Conservation (phyloP, 2,329 filamentous ascomycete genomes). For the Apiospora pterosperma region DNA sequence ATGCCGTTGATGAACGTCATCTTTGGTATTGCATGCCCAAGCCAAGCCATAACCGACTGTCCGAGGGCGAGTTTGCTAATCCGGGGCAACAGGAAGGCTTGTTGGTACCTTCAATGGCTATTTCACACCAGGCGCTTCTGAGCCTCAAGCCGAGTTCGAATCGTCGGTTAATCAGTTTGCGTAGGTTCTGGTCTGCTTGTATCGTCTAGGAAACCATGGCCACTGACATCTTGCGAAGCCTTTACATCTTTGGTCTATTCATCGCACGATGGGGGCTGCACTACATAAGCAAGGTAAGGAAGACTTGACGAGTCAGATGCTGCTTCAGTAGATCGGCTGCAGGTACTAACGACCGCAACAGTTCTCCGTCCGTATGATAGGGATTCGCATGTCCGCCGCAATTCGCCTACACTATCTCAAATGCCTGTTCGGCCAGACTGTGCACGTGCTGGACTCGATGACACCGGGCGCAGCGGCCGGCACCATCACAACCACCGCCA, state of each 20-base stretch:
- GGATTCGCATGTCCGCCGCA: conserved; percentile 57
- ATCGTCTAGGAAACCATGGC: not conserved
- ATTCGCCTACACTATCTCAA: conserved; percentile 63
- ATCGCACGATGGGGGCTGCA: conserved; percentile 60
- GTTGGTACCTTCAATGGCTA: conserved; percentile 47
- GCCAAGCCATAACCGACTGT: conserved; percentile 4
- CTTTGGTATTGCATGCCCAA: conserved; percentile 43
- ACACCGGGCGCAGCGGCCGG: conserved; percentile 58
- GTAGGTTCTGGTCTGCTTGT: conserved; percentile 24
- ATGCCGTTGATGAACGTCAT: conserved; percentile 58
- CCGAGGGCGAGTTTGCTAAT: conserved; percentile 8
- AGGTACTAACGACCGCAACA: conserved; percentile 16
- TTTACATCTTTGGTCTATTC: conserved; percentile 71
- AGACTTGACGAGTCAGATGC: not conserved
- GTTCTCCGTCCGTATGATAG: conserved; percentile 60
- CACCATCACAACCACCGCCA: conserved; percentile 62
- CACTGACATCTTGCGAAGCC: conserved; percentile 30
- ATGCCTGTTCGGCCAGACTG: conserved; percentile 60
- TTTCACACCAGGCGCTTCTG: conserved; percentile 30
- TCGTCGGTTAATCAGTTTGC: conserved; percentile 40
- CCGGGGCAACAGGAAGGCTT: conserved; percentile 32
- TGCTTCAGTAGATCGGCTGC: not conserved
- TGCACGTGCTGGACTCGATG: conserved; percentile 66
- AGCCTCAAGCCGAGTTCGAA: conserved; percentile 36
- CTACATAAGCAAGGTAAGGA: conserved; percentile 55